Base-by-base conservation (phyloP, 2,329 filamentous ascomycete species). In the Diaporthe vaccinii region DNA sequence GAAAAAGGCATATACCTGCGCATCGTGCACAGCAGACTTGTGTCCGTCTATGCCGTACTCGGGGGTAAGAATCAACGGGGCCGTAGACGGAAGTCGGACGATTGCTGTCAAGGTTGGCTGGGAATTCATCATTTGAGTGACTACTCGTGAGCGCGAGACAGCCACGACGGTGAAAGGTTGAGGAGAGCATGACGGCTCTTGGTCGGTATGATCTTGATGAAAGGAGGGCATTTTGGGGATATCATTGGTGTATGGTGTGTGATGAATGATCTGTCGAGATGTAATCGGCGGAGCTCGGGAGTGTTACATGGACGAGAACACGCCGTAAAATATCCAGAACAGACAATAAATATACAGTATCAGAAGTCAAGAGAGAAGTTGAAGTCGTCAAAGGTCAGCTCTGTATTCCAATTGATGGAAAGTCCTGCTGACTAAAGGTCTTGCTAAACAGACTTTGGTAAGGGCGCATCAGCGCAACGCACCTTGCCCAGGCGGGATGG, bases 21-120 rank as follows among this genome's bases (percentile, higher is more conserved):
- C 34, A 10, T 61, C 58, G 12, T 61, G 58, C 8, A 41, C 58
- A 4, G 58, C 58, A 25, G 58, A 61, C 58, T 61, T 61, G 58
- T 61, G 58, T 4, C 58, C 58, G 12, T 61, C 58, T 2, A 61
- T 61, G 14, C 58, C 58, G 58, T 41, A 0, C 22, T 61, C 58
- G 34, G 58, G 58, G 2, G 58, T 61, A 14, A 61, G 34, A 39
- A 25, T 25, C 2, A 61, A 4, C 8, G 58, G 58, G 4, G 58
- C 17, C 2, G 20, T 25, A 6, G 58, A 61, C 5, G 58, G 58
- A 5, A 34, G 41, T 25, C 58, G 58, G 20, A 61, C 58, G 14
- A 61, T 61, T 6, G 58, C 58, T 61, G 58, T 61, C 5, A 17
- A 41, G 0, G 58, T 61, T 17, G 58, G 58, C 34, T 39, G 58